Evolutionary conservation across 148 eudicot species (phyloP).

Genomic region (Vaccinium darrowii): DNA sequence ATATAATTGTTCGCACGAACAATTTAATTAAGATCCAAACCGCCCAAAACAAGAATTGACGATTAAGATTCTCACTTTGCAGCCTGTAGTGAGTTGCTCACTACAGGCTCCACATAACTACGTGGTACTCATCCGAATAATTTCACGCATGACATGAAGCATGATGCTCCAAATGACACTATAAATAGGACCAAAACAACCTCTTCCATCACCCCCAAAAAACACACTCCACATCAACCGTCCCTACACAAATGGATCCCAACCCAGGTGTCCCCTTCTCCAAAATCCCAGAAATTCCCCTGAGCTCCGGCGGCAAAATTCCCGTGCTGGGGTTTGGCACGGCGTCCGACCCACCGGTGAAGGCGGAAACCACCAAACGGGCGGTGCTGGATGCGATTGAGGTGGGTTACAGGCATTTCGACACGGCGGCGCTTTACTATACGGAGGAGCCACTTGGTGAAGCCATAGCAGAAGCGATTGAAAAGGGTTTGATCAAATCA

Average conservation of each 20-base stretch:
- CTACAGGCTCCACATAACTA: no score
- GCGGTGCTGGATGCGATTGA: slow-evolving; percentile 45
- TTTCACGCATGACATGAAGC: no score
- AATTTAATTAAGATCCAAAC: no score
- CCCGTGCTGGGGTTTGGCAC: slow-evolving; percentile 41
- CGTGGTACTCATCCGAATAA: no score
- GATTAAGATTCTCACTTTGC: no score
- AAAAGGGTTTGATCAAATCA: slow-evolving; percentile 29
- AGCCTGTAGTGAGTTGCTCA: no score
- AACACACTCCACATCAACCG: background rate
- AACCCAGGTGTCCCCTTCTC: background rate
- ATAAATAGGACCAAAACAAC: background rate
- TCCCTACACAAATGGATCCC: slow-evolving; percentile 6
- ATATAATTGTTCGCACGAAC: no score
- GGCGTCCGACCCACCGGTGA: slow-evolving; percentile 28
- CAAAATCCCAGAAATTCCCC: slow-evolving; percentile 23
- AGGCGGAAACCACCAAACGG: slow-evolving; percentile 16
- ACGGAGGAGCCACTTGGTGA: slow-evolving; percentile 53
- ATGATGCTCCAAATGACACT: no score
- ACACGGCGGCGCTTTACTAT: slow-evolving; percentile 43
- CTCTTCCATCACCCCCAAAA: background rate
- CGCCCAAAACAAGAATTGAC: no score
- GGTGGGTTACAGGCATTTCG: slow-evolving; percentile 56
- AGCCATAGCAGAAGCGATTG: slow-evolving; percentile 46
- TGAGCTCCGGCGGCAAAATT: slow-evolving; percentile 33